Evolutionary conservation across 1,284 basidiomycete genomes (phyloP).

Genomic region (Cryptococcus sp.): DNA sequence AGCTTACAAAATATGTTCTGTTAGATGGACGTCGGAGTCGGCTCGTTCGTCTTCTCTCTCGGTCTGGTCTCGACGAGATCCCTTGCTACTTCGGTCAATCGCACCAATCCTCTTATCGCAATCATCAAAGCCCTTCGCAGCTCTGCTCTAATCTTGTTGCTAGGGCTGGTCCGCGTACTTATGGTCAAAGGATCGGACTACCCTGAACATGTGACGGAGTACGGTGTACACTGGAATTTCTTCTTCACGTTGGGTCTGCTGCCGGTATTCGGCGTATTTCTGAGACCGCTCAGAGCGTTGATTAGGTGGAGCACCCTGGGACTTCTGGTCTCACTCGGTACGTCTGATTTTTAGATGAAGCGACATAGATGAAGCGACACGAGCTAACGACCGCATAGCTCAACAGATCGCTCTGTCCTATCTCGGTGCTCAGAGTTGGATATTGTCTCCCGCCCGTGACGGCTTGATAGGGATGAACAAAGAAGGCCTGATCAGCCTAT

Average conservation of each 20-base stretch:
- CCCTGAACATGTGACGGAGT: slow-evolving; percentile 94
- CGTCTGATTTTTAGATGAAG: slow-evolving; percentile 29
- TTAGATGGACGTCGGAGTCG: slow-evolving; percentile 97
- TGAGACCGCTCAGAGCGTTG: slow-evolving; percentile 65
- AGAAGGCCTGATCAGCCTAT: slow-evolving; percentile 77
- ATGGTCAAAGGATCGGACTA: slow-evolving; percentile 93
- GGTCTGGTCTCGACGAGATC: slow-evolving; percentile 76
- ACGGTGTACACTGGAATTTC: slow-evolving; percentile 98
- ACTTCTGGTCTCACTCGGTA: slow-evolving; percentile 65
- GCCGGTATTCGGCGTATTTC: slow-evolving; percentile 70
- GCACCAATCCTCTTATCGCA: slow-evolving; percentile 10
- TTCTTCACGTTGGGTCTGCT: slow-evolving; percentile 88
- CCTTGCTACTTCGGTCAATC: slow-evolving; percentile 1
- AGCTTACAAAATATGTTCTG: slow-evolving; percentile 7
- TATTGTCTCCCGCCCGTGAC: slow-evolving; percentile 64
- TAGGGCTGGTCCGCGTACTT: slow-evolving; percentile 77
- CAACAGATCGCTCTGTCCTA: slow-evolving; percentile 68
- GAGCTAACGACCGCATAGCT: slow-evolving; percentile 51
- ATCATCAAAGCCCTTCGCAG: slow-evolving; percentile 58
- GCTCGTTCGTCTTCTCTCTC: slow-evolving; percentile 78
- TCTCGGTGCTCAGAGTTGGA: slow-evolving; percentile 63
- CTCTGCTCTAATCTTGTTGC: slow-evolving; percentile 66
- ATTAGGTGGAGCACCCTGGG: slow-evolving; percentile 68
- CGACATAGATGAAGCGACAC: neutral
- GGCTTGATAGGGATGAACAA: slow-evolving; percentile 77